Conservation (phyloP, 768 basidiomycete genomes). For the Neoboletus subvelutipes region DNA sequence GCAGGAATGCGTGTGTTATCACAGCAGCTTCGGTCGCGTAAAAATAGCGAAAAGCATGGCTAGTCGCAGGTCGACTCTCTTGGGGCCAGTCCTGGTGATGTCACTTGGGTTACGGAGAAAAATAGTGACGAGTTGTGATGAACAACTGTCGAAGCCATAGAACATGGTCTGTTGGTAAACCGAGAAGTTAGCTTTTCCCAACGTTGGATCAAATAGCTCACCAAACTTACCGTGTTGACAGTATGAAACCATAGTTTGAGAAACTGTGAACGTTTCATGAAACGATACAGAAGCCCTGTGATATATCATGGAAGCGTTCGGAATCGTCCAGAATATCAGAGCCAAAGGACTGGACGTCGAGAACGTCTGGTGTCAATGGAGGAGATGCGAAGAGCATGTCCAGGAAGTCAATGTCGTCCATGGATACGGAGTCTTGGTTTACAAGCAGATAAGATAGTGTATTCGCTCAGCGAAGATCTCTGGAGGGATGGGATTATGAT, state of each 20-base stretch:
- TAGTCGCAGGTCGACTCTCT: not conserved
- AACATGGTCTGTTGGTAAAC: conserved; percentile 1
- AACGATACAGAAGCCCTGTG: conserved; percentile 1
- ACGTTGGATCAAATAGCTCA: not conserved
- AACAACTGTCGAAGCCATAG: conserved; percentile 7
- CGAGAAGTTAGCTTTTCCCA: not conserved
- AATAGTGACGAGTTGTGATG: conserved; percentile 4
- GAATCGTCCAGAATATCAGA: conserved; percentile 2
- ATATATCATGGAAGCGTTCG: not conserved
- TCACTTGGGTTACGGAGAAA: not conserved
- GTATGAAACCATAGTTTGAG: not conserved
- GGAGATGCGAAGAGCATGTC: not conserved
- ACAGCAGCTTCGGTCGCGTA: conserved; percentile 5
- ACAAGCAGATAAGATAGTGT: not conserved
- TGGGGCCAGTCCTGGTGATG: not conserved
- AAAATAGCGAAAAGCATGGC: not conserved
- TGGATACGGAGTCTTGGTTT: not conserved
- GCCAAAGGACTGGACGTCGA: not conserved
- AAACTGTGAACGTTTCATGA: not conserved
- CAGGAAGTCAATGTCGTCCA: conserved; percentile 7
- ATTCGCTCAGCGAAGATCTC: not conserved
- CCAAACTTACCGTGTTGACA: not conserved
- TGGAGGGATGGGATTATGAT: not conserved
- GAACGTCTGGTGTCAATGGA: not conserved
- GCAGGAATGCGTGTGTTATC: conserved; percentile 26